Percentiles rank a stretch among this genome's conserved stretches.
phyloP scores from a whole-genome alignment of 2,329 filamentous ascomycete genomes.

The Ramularia endophylla region DNA sequence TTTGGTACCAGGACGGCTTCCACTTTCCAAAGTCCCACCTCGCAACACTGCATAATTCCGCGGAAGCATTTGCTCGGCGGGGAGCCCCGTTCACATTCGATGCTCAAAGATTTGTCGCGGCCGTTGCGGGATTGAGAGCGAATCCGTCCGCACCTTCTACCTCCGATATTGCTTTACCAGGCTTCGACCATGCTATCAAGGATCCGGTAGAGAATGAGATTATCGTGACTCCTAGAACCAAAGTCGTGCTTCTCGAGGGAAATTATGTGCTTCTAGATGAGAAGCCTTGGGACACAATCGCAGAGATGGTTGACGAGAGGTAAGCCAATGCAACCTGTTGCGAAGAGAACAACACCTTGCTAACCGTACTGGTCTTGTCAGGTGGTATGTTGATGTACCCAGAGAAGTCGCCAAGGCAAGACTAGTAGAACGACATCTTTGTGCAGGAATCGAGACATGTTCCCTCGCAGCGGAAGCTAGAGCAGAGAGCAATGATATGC shows the following conservation, averaged over 20 bases:
- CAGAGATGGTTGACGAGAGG: background rate
- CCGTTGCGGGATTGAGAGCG: too few relatives aligned
- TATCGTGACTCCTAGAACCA: constrained; percentile 15
- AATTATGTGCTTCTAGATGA: constrained; percentile 1
- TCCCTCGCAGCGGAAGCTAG: constrained; percentile 1
- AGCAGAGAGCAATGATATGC: constrained; percentile 4
- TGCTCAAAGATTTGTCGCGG: constrained; percentile 19
- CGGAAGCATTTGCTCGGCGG: constrained; percentile 32
- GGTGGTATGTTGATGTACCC: constrained; percentile 1
- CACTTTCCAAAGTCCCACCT: constrained; percentile 29
- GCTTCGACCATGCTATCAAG: constrained; percentile 34
- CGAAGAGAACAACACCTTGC: background rate
- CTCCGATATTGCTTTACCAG: constrained; percentile 23
- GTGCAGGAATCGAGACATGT: constrained; percentile 3
- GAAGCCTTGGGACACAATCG: background rate
- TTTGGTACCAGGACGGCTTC: constrained; percentile 32
- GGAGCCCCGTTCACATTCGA: constrained; percentile 37
- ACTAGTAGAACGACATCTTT: constrained; percentile 2
- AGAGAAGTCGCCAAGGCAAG: constrained; percentile 4
- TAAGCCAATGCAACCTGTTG: background rate
- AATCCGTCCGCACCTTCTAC: constrained; percentile 16
- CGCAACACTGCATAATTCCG: constrained; percentile 29
- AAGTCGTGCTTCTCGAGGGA: constrained; percentile 1
- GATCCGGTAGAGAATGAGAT: constrained; percentile 30
- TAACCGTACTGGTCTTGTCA: background rate